Base-by-base conservation (phyloP, 495 filamentous ascomycete species). In the Talaromyces wortmannii region DNA sequence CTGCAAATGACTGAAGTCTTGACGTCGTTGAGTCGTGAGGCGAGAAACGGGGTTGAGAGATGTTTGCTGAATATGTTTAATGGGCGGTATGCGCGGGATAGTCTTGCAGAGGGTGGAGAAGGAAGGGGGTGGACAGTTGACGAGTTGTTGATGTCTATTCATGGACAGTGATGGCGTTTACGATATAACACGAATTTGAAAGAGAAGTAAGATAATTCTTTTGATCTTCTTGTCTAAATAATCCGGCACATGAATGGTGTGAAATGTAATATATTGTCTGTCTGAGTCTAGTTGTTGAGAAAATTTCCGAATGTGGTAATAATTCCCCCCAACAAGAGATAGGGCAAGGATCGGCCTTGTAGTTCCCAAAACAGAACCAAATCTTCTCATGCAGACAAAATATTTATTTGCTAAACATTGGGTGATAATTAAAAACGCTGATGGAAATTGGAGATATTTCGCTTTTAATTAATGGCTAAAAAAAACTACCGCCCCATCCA, bases 401-500 rank as follows among this genome's bases (percentile, higher is more conserved):
- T 23, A 23, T 4, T 2, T 4, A 23, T 23, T 23, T 23, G 23
- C 2, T 23, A 23, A 23, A 23, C n/a, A n/a, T n/a, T 36, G 12
- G 33, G 33, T 6, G 5, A 40, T 40, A 8, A 40, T 40, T 10
- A 40, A 40, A 40, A 40, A 40, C 13, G 2, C 5, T 2, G 1
- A 40, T 40, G 1, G 8, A 10, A 40, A 40, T 5, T 40, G 5
- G 13, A 40, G 13, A 40, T 40, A 40, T 40, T 13, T 13, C 36
- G 13, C 36, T 13, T 10, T 7, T 8, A 6, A 17, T 50, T n/a
- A 23, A 23, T 50, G 31, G 45, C 6, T 48, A 4, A 29, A 30
- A 45, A 31, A 7, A 29, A 53, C 69, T 73, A 95, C 74, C 90
- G 69, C 2, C 87, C 90, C 90, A 94, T 92, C 90, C 90, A 94